A percentile compares a stretch with the other conserved stretches of the same genome.
Conservation (phyloP, 169 alveolate genomes). For the Cryptosporidium meleagridis region DNA sequence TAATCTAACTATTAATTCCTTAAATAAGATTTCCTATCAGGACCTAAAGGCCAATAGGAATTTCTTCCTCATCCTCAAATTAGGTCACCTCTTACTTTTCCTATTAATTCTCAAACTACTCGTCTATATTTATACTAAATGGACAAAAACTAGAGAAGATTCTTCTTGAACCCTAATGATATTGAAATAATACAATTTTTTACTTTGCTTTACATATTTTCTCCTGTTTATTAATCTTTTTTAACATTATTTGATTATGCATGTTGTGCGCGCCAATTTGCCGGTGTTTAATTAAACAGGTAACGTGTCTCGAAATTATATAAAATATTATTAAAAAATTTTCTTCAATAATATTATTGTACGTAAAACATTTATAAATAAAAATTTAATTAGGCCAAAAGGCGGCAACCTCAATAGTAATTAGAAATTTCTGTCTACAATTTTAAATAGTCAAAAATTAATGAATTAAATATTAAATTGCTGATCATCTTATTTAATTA, state of each 20-base stretch:
- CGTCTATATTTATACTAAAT: background rate
- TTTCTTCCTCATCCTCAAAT: background rate
- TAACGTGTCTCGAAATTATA: background rate
- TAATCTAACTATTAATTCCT: background rate
- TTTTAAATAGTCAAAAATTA: background rate
- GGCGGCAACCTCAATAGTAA: background rate
- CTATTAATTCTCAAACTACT: conserved; percentile 10
- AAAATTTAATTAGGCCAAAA: background rate
- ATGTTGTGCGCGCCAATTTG: background rate
- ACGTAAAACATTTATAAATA: background rate
- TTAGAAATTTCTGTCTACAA: conserved; percentile 1
- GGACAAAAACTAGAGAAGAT: background rate
- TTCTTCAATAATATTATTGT: background rate
- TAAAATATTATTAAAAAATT: background rate
- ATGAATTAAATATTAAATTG: background rate
- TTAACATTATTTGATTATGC: background rate
- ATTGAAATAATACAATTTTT: background rate
- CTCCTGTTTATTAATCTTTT: background rate
- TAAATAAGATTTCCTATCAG: background rate
- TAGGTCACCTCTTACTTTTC: conserved; percentile 19
- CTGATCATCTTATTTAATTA: background rate
- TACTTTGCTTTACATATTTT: background rate
- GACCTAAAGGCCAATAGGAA: background rate
- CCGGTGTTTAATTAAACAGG: background rate
- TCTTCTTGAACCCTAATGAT: background rate